Base-by-base conservation (phyloP, 1,139 yeast genomes). In the Wickerhamomyces sp. region DNA sequence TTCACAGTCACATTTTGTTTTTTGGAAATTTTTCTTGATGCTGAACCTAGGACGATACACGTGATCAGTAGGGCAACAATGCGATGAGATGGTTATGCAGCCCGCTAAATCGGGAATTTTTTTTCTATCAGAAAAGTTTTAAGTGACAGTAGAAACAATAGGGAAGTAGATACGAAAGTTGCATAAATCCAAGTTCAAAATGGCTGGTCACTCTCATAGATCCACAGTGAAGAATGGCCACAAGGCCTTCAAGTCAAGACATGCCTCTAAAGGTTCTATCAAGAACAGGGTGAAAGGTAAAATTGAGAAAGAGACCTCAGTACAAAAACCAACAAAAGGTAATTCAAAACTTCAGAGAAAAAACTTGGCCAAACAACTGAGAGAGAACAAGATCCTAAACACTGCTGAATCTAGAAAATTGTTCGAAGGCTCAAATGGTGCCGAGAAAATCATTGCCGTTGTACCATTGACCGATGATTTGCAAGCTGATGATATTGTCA, bases 201-300 rank as follows among this genome's bases (percentile, higher is more conserved):
- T 78, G 87, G 85, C 82, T 23, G 86, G 85, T 38, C 82, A 79
- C 54, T 78, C 85, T 14, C 96, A 89, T 57, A 73, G 96, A 56
- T 70, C 91, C 14, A 78, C 95, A 9, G 66, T 84, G 37, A 89
- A 87, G 61, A 81, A 80, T 58, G 79, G 78, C 36, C 95, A 89
- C 52, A 91, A 91, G 63, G 73, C 91, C 10, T 91, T 87, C 71
- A 91, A 91, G 57, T 78, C 95, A 7, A 82, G 79, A 54, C 97
- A 91, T 66, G 76, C 96, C 16, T 75, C 94, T n/a, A 91, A 91
- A 56, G 86, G 96, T 38, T 78, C 88, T 36, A 59, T 88, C 52
- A 89, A 87, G 57, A 83, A 85, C 44, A 69, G 75, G 41, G 68
- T 67, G 49, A 89, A 89, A 58, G 97, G 97, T 43, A 88, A 87